These are phyloP conservation scores for Solanum dulcamara DNA, from an alignment of 257 asterid genomes.

Conservation along the genomic window DNA sequence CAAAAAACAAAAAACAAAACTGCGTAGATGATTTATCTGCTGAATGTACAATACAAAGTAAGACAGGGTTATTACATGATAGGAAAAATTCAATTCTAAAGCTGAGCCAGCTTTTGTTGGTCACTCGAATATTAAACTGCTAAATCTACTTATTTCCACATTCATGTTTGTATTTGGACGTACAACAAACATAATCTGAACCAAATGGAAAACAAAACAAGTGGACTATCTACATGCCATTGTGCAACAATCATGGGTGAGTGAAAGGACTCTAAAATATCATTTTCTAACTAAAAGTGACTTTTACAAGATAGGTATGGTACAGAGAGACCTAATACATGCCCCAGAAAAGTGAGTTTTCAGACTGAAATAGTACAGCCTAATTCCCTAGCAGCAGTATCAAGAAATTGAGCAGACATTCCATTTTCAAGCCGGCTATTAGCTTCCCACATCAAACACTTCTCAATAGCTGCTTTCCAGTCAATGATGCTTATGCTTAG, in stretches of 20 bases:
- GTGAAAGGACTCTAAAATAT: neutral
- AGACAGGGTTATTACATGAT: neutral
- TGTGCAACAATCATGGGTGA: neutral
- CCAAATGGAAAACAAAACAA: neutral
- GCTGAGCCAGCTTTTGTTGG: neutral
- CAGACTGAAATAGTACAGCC: constrained; percentile 60
- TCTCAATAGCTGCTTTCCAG: constrained; percentile 70
- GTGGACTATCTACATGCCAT: neutral
- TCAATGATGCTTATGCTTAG: constrained; percentile 29
- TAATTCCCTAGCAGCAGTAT: constrained; percentile 77
- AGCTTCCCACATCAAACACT: constrained; percentile 89
- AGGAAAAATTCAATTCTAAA: neutral
- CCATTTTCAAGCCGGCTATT: constrained; percentile 77
- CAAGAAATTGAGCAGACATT: constrained; percentile 54
- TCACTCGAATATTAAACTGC: neutral
- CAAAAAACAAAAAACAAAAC: neutral
- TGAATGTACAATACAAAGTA: neutral
- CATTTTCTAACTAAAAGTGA: constrained; percentile 35
- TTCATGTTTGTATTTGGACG: neutral
- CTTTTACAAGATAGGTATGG: constrained; percentile 58
- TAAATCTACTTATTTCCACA: neutral
- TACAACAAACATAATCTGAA: neutral
- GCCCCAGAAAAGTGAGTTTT: constrained; percentile 3
- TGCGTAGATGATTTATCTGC: neutral
- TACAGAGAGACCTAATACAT: constrained; percentile 37